phyloP scores from a whole-genome alignment of 2,329 filamentous ascomycete species.

The Harringtonia lauricola region DNA sequence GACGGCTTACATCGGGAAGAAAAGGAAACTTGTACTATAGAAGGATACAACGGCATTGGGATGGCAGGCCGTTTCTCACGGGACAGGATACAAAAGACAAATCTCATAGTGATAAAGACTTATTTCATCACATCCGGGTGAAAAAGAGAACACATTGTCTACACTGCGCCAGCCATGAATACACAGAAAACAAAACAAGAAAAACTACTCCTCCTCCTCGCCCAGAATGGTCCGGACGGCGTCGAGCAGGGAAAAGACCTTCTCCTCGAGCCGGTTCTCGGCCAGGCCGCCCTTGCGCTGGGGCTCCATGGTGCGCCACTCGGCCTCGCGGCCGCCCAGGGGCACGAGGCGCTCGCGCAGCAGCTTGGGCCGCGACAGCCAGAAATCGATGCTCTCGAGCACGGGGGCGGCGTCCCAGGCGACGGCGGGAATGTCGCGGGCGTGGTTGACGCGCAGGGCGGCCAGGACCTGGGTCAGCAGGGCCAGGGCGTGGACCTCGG shows the following conservation, averaged over 20 bases:
- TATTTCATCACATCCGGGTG: too few relatives aligned
- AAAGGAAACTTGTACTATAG: too few relatives aligned
- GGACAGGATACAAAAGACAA: too few relatives aligned
- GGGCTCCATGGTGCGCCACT: slow-evolving; percentile 38
- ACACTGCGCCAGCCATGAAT: too few relatives aligned
- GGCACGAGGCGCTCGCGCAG: slow-evolving; percentile 65
- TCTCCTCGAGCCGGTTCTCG: slow-evolving; percentile 63
- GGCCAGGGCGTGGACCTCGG: slow-evolving; percentile 68
- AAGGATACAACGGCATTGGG: too few relatives aligned
- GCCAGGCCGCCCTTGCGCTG: slow-evolving; percentile 24
- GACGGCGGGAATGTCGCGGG: slow-evolving; percentile 62
- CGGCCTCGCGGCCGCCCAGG: slow-evolving; percentile 59
- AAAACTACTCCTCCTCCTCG: slow-evolving; percentile 28
- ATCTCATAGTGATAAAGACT: too few relatives aligned
- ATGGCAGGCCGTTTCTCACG: too few relatives aligned
- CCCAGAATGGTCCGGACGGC: slow-evolving; percentile 44
- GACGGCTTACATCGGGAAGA: neutral
- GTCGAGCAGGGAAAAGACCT: slow-evolving; percentile 59
- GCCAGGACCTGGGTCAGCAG: slow-evolving; percentile 65
- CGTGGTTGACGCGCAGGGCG: slow-evolving; percentile 51
- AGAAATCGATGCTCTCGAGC: slow-evolving; percentile 75
- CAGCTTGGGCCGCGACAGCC: slow-evolving; percentile 57
- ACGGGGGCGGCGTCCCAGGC: slow-evolving; percentile 64
- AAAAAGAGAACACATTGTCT: too few relatives aligned
- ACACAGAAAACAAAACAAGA: too few relatives aligned